Evolutionary conservation across 2,329 filamentous ascomycete genomes (phyloP).

Genomic region (Monosporascus sp.): DNA sequence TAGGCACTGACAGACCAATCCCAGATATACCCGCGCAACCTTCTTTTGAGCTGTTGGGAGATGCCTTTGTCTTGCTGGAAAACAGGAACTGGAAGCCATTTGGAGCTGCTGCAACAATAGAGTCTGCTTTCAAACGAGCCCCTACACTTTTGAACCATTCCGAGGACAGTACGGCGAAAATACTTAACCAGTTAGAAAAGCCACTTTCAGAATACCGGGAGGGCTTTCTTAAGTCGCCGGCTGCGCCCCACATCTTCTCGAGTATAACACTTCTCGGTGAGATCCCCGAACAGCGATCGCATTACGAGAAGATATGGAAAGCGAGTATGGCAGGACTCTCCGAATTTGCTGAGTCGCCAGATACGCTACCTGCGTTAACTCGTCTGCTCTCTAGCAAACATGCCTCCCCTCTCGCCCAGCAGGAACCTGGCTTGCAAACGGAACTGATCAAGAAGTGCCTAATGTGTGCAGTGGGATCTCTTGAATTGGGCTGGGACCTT

Average conservation of each 20-base stretch:
- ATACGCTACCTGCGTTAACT: slow-evolving; percentile 31
- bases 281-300: slow-evolving; percentile 30
- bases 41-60: slow-evolving; percentile 30
- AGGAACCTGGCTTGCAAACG: slow-evolving; percentile 38
- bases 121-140: slow-evolving; percentile 34
- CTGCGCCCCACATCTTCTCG: slow-evolving; percentile 59
- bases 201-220: slow-evolving; percentile 54
- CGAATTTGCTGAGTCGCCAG: slow-evolving; percentile 21
- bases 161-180: slow-evolving; percentile 21
- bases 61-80: slow-evolving; percentile 37
- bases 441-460: slow-evolving; percentile 38
- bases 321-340: slow-evolving; percentile 39
- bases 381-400: slow-evolving; percentile 42
- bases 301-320: slow-evolving; percentile 40
- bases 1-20: slow-evolving; percentile 17
- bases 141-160: slow-evolving; percentile 35
- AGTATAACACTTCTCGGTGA: slow-evolving; percentile 54
- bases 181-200: slow-evolving; percentile 38
- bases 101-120: slow-evolving; percentile 45
- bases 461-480: slow-evolving; percentile 30
- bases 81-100: slow-evolving; percentile 53
- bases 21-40: slow-evolving; percentile 23
- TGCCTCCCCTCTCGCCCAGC: slow-evolving; percentile 33
- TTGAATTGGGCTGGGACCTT: slow-evolving; percentile 35
- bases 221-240: slow-evolving; percentile 61